Evolutionary conservation across 2,329 filamentous ascomycete genomes (phyloP).

Genomic region (Fusarium drepaniforme): DNA sequence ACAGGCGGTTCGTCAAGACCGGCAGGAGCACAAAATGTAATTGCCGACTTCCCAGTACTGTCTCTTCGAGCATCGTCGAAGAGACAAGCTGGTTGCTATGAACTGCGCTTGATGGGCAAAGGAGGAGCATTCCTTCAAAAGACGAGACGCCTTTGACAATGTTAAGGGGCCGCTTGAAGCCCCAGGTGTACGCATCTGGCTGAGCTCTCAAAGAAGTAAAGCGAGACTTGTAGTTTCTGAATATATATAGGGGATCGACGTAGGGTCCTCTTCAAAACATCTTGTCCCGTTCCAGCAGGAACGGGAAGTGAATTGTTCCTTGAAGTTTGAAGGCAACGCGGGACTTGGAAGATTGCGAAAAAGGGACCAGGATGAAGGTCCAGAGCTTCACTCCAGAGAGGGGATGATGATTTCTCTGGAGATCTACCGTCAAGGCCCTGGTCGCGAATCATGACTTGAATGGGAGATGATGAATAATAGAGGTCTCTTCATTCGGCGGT

Average conservation of each 20-base stretch:
- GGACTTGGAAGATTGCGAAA: no score
- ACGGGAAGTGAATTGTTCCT: not conserved
- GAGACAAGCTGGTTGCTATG: not conserved
- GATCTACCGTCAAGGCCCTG: not conserved
- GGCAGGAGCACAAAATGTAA: not conserved
- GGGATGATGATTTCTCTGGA: no score
- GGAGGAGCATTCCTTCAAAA: not conserved
- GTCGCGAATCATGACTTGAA: not conserved
- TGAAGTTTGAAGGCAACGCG: no score
- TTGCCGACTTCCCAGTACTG: not conserved
- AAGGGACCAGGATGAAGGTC: no score
- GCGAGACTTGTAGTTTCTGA: not conserved
- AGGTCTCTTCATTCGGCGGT: not conserved
- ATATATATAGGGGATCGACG: not conserved
- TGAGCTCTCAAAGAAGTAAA: not conserved
- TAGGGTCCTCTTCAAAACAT: no score
- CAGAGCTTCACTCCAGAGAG: no score
- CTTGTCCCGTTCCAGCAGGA: not conserved
- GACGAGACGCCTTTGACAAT: not conserved
- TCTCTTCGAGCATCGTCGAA: not conserved
- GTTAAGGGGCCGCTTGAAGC: not conserved
- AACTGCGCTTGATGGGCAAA: not conserved
- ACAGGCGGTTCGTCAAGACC: not conserved
- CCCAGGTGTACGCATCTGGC: not conserved
- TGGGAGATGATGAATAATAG: not conserved